These are phyloP conservation scores for Candida pseudoglaebosa DNA, from an alignment of 805 yeast genomes.

Conservation along the genomic window DNA sequence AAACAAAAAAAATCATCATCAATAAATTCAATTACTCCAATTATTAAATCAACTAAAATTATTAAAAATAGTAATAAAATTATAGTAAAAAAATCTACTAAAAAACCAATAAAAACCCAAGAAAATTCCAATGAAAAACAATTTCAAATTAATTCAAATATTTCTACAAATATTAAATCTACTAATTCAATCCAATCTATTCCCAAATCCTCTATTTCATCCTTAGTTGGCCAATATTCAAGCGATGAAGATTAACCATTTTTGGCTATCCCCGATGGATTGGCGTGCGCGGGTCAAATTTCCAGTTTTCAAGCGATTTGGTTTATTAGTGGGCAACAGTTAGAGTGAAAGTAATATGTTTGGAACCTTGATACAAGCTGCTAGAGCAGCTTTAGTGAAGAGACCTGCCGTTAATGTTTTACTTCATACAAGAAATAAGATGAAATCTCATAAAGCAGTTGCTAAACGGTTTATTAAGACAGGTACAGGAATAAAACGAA, in stretches of 20 bases:
- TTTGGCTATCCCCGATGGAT: background rate
- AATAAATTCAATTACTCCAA: background rate
- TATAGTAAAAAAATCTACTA: background rate
- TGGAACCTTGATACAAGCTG: conserved; percentile 5
- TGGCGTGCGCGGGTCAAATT: background rate
- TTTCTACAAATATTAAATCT: no score
- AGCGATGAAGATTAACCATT: conserved; percentile 2
- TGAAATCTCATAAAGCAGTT: conserved; percentile 83
- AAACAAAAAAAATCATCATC: conserved; percentile 1
- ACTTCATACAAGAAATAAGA: conserved; percentile 40
- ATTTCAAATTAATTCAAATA: no score
- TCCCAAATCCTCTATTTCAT: no score
- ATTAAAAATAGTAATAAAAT: conserved; percentile 2
- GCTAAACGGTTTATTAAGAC: conserved; percentile 83
- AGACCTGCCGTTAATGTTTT: conserved; percentile 20
- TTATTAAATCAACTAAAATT: background rate
- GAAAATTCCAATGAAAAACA: background rate
- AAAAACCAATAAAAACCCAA: background rate
- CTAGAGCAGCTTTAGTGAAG: conserved; percentile 12
- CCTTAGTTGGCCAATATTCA: conserved; percentile 5
- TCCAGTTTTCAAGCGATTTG: background rate
- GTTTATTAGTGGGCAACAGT: no score
- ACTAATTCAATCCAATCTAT: no score
- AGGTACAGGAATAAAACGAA: conserved; percentile 54
- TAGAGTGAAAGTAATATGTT: no score